Evolutionary conservation across 2,329 filamentous ascomycete species (phyloP), one percentile per base, ranked within the genome.

Genomic region (Amauroascus verrucosus): DNA sequence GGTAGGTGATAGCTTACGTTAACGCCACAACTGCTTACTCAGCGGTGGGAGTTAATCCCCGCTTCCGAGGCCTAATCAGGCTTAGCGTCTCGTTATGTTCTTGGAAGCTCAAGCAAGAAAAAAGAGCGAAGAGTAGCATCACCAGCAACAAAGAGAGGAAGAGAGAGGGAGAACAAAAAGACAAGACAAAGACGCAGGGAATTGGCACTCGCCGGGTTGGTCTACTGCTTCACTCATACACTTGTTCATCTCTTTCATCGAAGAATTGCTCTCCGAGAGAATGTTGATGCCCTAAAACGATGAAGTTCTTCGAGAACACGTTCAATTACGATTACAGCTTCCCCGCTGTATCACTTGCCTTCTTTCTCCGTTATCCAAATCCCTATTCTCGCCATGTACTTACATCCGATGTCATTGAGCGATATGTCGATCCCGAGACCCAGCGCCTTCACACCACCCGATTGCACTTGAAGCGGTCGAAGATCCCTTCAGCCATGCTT

Each of bases 331-430:
- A 80, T 64, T 83, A 84, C 67, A 76, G 79, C 59, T 83, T 84
- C 67, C 75, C 79, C 56, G 79, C 81, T 62, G 81, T 84, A 53
- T 80, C 80, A 47, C 75, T 84, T 56, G 81, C 81, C 66, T 84
- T 83, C 71, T 84, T 83, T 69, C 77, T 84, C 52, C 81, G 81
- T 61, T 84, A 84, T 62, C 81, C 81, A 1, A 84, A 84, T 61
- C 81, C 81, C 26, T 83, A 83, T 70, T 78, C 77, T 48, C 77
- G 74, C 55, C 81, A 84, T 72, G 81, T 84, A 59, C 72, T 82
- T 59, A 81, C 78, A 48, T 83, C 80, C 61, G 81, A 84, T 70
- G 81, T 82, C 65, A 82, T 84, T 65, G 75, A 79, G 57, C 79
- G 81, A 53, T 72, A 75, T 67, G 79, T 80, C 65, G 81, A 84